These are phyloP conservation scores for Solanum rostratum DNA, from an alignment of 257 asterid species.

Conservation along the genomic window DNA sequence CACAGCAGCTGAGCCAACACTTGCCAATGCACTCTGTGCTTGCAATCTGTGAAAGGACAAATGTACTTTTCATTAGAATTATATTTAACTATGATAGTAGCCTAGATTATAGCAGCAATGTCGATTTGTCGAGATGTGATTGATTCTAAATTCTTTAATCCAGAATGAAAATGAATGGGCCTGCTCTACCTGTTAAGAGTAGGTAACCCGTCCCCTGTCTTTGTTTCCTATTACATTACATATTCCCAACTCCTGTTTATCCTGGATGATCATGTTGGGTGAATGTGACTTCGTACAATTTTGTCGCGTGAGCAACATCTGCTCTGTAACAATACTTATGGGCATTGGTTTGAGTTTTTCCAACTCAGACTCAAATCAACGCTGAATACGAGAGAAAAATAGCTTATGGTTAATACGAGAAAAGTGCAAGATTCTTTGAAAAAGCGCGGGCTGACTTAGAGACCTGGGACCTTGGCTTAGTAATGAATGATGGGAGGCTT, in stretches of 20 bases:
- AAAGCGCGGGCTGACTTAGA: too few species aligned
- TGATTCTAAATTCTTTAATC: neutral
- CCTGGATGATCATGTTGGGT: too few species aligned
- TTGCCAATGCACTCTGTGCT: conserved; percentile 59
- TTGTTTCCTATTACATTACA: neutral
- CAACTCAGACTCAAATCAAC: neutral
- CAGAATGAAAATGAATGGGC: neutral
- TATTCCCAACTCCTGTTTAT: too few species aligned
- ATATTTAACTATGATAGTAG: too few species aligned
- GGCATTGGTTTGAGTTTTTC: neutral
- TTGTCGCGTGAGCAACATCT: too few species aligned
- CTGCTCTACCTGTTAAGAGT: neutral
- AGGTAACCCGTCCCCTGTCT: neutral
- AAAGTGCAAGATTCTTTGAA: too few species aligned
- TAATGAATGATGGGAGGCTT: too few species aligned
- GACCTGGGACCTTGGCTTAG: too few species aligned
- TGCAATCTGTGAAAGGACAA: conserved; percentile 38
- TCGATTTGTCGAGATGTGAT: neutral
- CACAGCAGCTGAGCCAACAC: conserved; percentile 23
- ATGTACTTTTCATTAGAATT: too few species aligned
- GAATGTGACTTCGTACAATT: too few species aligned
- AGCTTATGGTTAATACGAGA: neutral
- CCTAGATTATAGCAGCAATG: too few species aligned
- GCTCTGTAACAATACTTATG: too few species aligned
- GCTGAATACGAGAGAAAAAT: neutral